Evolutionary conservation across 1,284 basidiomycete genomes (phyloP), one percentile per base, ranked within the genome.

Genomic region (Wolfiporia cocos): DNA sequence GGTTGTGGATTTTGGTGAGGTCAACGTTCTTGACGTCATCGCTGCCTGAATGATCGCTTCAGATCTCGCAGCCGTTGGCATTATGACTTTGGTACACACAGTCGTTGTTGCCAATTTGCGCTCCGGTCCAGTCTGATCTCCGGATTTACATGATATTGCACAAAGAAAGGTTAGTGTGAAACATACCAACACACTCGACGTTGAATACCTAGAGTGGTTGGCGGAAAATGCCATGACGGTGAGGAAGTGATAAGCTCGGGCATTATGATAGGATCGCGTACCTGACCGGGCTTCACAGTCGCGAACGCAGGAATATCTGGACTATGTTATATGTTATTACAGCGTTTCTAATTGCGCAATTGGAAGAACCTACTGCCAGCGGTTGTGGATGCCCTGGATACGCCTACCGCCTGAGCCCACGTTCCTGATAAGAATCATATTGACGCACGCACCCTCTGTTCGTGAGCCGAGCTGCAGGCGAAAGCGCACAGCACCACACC

Each of bases 71-170:
- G 3, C 7, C n/a, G 17, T 28, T 14, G 19, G 30, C 11, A 33
- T 9, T 15, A 34, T n/a, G 18, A 38, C 10, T 15, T 9, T 11
- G 5, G 37, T 29, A 64, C 76, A 39, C 51, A 77, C 78, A 70
- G 51, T 87, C 82, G 49, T 86, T 85, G 57, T 86, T 87, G 34
- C 78, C 76, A 37, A 87, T 83, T 55, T 86, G 84, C 1, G 76
- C 79, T 21, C 82, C 82, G 14, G 84, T 86, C 78, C 81, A 87
- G 52, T 87, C 82, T 78, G 29, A 7, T 14, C 7, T 28, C 26
- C 7, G n/a, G n/a, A n/a, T 14, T 9, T 28, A 14, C 26, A 28
- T 14, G 9, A 14, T 28, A 28, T 7, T 28, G 26, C 7, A 7
- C 29, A 7, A 29, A 14, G 15, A 30, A 19, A 4, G 20, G n/a